phyloP scores from a whole-genome alignment of 2,329 filamentous ascomycete species.

The Colletotrichum sp. region DNA sequence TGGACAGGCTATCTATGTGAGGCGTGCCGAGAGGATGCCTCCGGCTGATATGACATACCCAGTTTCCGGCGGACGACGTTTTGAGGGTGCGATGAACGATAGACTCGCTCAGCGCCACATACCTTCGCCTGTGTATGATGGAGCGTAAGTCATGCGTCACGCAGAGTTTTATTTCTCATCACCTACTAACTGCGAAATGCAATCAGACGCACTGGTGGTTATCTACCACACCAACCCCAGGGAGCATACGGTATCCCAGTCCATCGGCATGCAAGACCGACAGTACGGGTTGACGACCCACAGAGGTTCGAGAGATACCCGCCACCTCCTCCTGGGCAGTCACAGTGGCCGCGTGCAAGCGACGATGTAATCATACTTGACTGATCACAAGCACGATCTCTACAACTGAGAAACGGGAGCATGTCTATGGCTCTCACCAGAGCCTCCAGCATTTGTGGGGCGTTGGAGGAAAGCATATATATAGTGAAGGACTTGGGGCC shows the following conservation, averaged over 20 bases:
- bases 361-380: slow-evolving; percentile 37
- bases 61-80: neutral
- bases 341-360: slow-evolving; percentile 25
- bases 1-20: slow-evolving; percentile 7
- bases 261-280: neutral
- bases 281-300: neutral
- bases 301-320: slow-evolving; percentile 13
- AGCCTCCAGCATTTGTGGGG: neutral
- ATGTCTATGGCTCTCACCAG: neutral
- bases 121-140: neutral
- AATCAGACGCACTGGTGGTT: neutral
- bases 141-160: slow-evolving; percentile 1
- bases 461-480: neutral
- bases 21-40: neutral
- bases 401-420: neutral
- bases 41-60: neutral
- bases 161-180: neutral
- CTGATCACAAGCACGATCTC: slow-evolving; percentile 16
- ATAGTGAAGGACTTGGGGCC: neutral
- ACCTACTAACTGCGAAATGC: neutral
- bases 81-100: neutral
- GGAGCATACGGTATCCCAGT: slow-evolving; percentile 5
- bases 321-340: slow-evolving; percentile 19
- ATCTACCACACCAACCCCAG: slow-evolving; percentile 23
- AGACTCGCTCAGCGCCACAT: neutral